Percentiles rank a stretch among this genome's conserved stretches.
These are phyloP conservation scores for Coffea canephora DNA, from an alignment of 257 asterid genomes.

Conservation along the genomic window DNA sequence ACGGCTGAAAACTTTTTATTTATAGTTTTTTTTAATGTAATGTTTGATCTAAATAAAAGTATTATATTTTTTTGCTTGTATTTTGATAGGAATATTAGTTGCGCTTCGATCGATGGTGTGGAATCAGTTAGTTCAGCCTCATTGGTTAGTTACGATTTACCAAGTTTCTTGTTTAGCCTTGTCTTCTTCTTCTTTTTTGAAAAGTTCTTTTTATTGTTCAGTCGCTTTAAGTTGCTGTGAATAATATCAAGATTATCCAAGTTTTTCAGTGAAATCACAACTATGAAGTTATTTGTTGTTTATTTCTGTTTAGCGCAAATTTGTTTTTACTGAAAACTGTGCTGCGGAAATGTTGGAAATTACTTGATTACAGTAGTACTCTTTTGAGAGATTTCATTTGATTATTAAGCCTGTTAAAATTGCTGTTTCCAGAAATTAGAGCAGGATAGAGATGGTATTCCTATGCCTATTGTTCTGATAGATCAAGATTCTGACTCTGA, in stretches of 20 bases:
- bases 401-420: neutral
- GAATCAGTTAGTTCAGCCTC: conserved; percentile 48
- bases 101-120: conserved; percentile 66
- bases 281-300: neutral
- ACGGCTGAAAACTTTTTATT: neutral
- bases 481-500: conserved; percentile 86
- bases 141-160: conserved; percentile 40
- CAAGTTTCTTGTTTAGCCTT: neutral
- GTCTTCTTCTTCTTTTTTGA: neutral
- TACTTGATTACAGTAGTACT: neutral
- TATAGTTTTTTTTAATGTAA: neutral
- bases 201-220: neutral
- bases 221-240: neutral
- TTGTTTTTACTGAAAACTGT: neutral
- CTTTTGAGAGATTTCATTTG: neutral
- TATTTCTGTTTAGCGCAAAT: neutral
- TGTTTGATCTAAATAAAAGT: neutral
- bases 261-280: neutral
- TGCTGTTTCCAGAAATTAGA: conserved; percentile 39
- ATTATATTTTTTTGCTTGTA: conserved; percentile 3
- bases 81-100: conserved; percentile 44
- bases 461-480: conserved; percentile 84
- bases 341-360: neutral
- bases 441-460: conserved; percentile 54
- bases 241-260: neutral